phyloP scores from a whole-genome alignment of 225 moss, liverwort and hornwort genomes.

The Climacium dendroides region DNA sequence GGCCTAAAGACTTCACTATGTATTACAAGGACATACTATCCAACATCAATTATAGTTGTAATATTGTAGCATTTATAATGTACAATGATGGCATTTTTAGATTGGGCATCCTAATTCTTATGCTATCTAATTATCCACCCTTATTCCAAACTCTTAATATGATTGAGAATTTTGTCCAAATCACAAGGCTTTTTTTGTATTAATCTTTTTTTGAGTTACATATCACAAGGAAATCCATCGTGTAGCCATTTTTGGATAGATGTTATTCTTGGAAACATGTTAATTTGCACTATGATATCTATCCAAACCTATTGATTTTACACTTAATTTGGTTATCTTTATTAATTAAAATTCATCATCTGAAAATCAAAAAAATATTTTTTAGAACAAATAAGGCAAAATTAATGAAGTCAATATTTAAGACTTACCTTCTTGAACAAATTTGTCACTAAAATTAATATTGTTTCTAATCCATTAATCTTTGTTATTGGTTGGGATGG shows the following conservation, averaged over 20 bases:
- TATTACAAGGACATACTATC: neutral
- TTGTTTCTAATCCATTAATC: too few relatives aligned
- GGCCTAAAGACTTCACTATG: neutral
- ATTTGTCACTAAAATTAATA: too few relatives aligned
- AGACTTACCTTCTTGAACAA: neutral
- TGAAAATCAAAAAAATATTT: neutral
- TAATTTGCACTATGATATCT: accelerated
- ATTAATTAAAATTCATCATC: neutral
- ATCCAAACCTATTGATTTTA: neutral
- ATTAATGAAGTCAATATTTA: neutral
- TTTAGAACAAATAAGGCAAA: neutral
- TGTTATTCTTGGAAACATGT: accelerated
- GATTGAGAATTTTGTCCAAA: neutral
- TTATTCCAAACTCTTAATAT: accelerated
- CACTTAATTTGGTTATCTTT: neutral
- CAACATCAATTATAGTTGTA: neutral
- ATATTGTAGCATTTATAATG: accelerated
- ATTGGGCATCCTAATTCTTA: neutral
- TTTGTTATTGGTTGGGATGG: neutral
- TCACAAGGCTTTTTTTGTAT: accelerated
- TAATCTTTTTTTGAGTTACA: neutral
- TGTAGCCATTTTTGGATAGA: accelerated
- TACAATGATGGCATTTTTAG: neutral
- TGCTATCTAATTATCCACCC: accelerated
- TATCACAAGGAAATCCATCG: neutral